A percentile compares a stretch with the other conserved stretches of the same genome.
Conservation (phyloP, 1,284 basidiomycete genomes). For the Pseudozyma thailandica region DNA sequence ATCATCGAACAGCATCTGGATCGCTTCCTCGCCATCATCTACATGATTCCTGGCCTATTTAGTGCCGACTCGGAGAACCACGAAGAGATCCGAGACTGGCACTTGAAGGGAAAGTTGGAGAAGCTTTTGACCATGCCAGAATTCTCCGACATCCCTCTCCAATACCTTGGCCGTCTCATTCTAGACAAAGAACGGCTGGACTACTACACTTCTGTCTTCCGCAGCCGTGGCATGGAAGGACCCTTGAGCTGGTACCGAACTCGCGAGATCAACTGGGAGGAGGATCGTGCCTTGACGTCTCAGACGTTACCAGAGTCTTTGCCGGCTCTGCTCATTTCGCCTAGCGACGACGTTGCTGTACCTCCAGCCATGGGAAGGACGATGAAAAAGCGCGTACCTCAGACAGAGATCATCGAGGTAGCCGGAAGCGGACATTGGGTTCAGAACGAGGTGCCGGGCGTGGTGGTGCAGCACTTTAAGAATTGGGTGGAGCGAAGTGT, state of each 20-base stretch:
- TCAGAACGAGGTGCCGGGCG: conserved; percentile 48
- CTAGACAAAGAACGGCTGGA: conserved; percentile 38
- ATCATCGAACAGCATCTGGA: conserved; percentile 55
- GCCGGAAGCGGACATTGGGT: conserved; percentile 45
- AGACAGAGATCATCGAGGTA: conserved; percentile 39
- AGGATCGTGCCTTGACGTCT: conserved; percentile 35
- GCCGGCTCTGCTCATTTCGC: conserved; percentile 42
- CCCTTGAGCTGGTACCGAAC: conserved; percentile 61
- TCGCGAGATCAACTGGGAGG: conserved; percentile 52
- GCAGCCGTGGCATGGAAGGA: conserved; percentile 56
- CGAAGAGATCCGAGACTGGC: conserved; percentile 45
- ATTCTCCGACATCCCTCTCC: conserved; percentile 39
- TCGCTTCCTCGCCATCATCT: conserved; percentile 53
- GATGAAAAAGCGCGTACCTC: conserved; percentile 48
- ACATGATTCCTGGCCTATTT: conserved; percentile 49
- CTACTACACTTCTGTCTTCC: conserved; percentile 36
- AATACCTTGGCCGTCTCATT: conserved; percentile 30
- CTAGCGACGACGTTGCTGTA: conserved; percentile 48
- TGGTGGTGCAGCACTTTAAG: conserved; percentile 39
- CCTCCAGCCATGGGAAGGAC: conserved; percentile 38
- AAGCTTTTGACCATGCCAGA: conserved; percentile 47
- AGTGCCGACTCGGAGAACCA: conserved; percentile 35
- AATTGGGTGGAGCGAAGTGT: conserved; percentile 46
- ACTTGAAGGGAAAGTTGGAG: conserved; percentile 50
- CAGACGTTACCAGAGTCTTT: conserved; percentile 41